Evolutionary conservation across 306 rosid species (phyloP).

Genomic region (Inga leiocalycina): DNA sequence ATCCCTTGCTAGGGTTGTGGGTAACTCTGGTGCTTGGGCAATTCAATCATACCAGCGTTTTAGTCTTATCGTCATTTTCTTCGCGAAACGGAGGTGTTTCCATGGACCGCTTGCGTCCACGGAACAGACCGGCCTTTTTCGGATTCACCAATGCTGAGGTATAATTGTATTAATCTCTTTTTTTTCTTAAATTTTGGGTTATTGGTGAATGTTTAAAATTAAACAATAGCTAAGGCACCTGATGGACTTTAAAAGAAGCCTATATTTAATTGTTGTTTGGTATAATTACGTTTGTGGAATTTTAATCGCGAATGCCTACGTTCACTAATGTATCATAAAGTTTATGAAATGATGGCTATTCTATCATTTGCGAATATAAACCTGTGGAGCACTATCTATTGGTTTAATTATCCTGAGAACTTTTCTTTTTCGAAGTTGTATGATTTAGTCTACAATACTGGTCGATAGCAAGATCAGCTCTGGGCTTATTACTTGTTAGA

Average conservation of each 20-base stretch:
- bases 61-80: neutral
- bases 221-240: neutral
- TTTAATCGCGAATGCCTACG: neutral
- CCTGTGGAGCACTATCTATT: neutral
- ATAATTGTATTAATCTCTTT: neutral
- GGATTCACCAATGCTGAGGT: slow-evolving; percentile 92
- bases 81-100: neutral
- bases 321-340: neutral
- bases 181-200: neutral
- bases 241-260: neutral
- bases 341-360: neutral
- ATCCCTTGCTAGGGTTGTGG: slow-evolving; percentile 29
- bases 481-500: neutral
- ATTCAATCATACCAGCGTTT: neutral
- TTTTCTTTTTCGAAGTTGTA: neutral
- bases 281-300: neutral
- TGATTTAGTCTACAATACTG: neutral
- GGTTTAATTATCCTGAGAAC: neutral
- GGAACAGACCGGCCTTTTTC: slow-evolving; percentile 53
- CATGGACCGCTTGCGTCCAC: slow-evolving; percentile 96
- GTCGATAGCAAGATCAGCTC: neutral
- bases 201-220: neutral
- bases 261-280: neutral
- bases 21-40: neutral
- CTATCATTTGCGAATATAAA: neutral